A percentile compares a stretch with the other conserved stretches of the same genome.
These are phyloP conservation scores for Lentinula guzmanii DNA, from an alignment of 768 basidiomycete species.

Conservation along the genomic window DNA sequence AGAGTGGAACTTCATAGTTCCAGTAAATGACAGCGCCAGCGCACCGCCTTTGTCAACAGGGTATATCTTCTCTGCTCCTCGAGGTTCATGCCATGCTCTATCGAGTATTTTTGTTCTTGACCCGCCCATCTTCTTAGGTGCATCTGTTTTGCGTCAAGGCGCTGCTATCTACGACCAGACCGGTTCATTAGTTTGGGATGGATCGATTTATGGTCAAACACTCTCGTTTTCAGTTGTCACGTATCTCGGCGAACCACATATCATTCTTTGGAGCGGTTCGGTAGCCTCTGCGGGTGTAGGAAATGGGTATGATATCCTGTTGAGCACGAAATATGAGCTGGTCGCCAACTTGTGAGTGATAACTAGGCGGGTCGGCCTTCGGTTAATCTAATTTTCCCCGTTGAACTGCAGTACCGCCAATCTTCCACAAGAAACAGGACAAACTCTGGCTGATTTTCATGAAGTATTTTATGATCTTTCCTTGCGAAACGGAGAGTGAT, in stretches of 20 bases:
- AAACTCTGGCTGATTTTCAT: constrained; percentile 2
- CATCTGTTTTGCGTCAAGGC: not conserved
- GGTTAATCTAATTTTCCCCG: not conserved
- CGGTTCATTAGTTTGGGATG: constrained; percentile 1
- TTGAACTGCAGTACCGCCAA: not conserved
- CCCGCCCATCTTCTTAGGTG: not conserved
- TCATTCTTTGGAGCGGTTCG: not conserved
- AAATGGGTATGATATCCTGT: not conserved
- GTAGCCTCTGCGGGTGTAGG: not conserved
- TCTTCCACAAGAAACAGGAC: not conserved
- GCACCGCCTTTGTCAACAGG: not conserved
- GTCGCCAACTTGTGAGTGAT: constrained; percentile 4
- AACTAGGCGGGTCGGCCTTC: no score
- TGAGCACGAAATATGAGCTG: not conserved
- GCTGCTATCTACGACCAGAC: not conserved
- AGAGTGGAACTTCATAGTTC: constrained; percentile 2
- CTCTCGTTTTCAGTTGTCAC: not conserved
- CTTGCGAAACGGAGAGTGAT: not conserved
- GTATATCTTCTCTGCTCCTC: constrained; percentile 2
- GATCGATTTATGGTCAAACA: not conserved
- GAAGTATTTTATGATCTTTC: not conserved
- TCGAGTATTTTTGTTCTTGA: not conserved
- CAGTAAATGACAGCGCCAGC: not conserved
- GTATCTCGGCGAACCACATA: constrained; percentile 1
- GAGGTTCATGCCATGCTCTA: not conserved